Evolutionary conservation across 2,329 filamentous ascomycete genomes (phyloP), one percentile per base, ranked within the genome.

Genomic region (Cylindrodendrum hubeiense): DNA sequence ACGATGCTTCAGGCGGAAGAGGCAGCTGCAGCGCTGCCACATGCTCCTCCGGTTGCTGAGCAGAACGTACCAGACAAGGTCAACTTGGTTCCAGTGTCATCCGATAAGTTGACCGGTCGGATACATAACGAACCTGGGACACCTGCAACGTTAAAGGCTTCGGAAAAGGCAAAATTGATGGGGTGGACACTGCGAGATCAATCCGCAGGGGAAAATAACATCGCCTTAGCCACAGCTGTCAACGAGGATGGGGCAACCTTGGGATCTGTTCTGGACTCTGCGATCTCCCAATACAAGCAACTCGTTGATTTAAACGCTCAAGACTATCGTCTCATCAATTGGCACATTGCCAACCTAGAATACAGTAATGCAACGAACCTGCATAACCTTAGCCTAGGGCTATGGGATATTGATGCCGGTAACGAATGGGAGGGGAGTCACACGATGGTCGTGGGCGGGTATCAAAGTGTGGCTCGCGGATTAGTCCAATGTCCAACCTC

Each of bases 391-490:
- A 98, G 95, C 78, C 87, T 99, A 15, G 90, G 91, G 8, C 91
- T 95, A 0, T 98, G 97, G 93, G 97, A 99, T 79, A 94, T 99
- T 74, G 97, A 99, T 76, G 94, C 95, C 53, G 96, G 96, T 0
- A 98, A 99, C 73, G 96, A 99, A 77, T 99, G 97, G 83, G 95
- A 98, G 78, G 96, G 96, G 7, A 91, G 93, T 67, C 97, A 99
- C 77, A 94, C 93, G 1, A 95, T 98, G 87, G 90, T 99, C 4
- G 87, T 97, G 26, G 96, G 97, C 43, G 96, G 96, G 1, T 99
- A 98, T 76, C 94, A 97, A 72, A 94, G 95, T 75, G 89, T 99
- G 47, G 93, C 95, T n/a, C 90, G 93, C 71, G 96, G 95, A 3
- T 82, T 99, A 8, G 90, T 93, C 80, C 89, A 92, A 53, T 89